Evolutionary conservation across 768 basidiomycete species (phyloP).

Genomic region (Termitomyces sp.): DNA sequence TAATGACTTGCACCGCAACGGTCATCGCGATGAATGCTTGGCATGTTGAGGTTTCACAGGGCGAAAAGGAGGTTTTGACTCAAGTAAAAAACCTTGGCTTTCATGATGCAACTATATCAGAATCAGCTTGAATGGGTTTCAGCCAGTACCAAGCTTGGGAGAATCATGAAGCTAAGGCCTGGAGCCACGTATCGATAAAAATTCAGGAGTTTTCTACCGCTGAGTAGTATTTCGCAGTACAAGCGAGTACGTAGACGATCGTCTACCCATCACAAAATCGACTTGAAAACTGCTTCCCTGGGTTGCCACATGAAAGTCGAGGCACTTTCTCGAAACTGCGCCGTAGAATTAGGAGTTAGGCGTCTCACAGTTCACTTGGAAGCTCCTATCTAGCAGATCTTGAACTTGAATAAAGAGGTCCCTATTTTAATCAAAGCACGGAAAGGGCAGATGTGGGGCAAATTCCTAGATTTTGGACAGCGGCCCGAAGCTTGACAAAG

Average conservation of each 20-base stretch:
- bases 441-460: background rate
- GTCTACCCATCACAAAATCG: background rate
- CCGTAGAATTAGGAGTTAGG: background rate
- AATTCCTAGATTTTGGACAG: too few relatives aligned
- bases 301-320: background rate
- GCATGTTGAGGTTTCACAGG: background rate
- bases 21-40: conserved; percentile 1
- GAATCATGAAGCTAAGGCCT: background rate
- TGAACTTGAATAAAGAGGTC: background rate
- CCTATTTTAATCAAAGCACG: background rate
- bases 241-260: background rate
- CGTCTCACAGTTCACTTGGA: background rate
- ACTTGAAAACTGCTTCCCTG: background rate
- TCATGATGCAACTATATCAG: background rate
- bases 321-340: background rate
- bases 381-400: background rate
- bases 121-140: background rate
- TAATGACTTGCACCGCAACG: background rate
- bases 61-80: background rate
- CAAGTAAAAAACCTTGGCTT: background rate
- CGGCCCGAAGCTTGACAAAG: background rate
- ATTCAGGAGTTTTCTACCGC: too few relatives aligned
- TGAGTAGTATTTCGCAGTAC: background rate
- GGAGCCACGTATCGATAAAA: background rate
- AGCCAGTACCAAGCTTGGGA: background rate